Percentiles rank a stretch among this genome's conserved stretches.
Evolutionary conservation across 2,329 filamentous ascomycete genomes (phyloP).

Genomic region (Exophiala oligosperma): DNA sequence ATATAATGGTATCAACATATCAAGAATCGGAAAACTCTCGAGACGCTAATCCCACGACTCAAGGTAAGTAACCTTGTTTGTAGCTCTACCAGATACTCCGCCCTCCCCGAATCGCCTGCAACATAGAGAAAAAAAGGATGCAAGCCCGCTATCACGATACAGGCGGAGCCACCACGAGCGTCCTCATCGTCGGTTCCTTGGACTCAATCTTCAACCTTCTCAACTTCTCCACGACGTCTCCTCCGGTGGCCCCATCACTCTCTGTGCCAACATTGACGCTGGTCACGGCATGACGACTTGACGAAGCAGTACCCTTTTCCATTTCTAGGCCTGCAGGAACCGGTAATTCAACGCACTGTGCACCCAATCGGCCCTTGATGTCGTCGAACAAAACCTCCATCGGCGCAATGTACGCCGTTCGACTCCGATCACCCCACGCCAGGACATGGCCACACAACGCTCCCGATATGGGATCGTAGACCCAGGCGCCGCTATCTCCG

Average conservation of each 20-base stretch:
- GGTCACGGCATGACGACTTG: no score
- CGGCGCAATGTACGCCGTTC: conserved; percentile 86
- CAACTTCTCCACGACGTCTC: neutral
- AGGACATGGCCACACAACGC: conserved; percentile 86
- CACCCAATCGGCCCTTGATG: conserved; percentile 49
- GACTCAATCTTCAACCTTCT: neutral
- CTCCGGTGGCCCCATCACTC: neutral
- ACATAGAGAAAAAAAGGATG: no score
- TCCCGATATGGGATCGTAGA: conserved; percentile 77
- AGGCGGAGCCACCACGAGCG: conserved; percentile 19
- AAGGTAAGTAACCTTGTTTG: no score
- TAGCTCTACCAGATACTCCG: no score
- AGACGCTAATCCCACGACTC: no score
- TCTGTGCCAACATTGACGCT: neutral
- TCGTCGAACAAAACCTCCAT: conserved; percentile 90
- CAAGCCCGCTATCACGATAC: conserved; percentile 16
- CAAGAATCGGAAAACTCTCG: no score
- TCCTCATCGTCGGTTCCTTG: conserved; percentile 3
- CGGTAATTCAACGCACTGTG: conserved; percentile 21
- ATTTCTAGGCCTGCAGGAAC: conserved; percentile 10
- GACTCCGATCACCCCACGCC: conserved; percentile 78
- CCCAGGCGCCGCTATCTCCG: conserved; percentile 91
- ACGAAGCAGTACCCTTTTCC: neutral
- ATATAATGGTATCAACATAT: no score
- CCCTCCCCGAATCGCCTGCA: no score